phyloP scores from a whole-genome alignment of 31 red algal species.

The Odonthalia washingtoniensis region DNA sequence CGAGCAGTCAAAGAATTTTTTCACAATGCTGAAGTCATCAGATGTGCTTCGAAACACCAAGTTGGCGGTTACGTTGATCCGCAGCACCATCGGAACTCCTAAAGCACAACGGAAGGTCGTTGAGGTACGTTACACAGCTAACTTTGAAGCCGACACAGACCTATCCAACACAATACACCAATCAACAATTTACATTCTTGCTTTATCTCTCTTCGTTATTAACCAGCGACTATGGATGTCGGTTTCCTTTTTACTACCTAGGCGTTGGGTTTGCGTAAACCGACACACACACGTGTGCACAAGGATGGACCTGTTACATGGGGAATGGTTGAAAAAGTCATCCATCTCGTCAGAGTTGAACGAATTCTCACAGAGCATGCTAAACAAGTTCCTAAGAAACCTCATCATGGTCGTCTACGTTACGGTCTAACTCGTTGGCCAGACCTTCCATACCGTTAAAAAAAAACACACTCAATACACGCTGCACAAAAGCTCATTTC shows the following conservation, averaged over 20 bases:
- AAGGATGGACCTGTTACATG: constrained; percentile 63
- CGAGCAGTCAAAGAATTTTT: neutral
- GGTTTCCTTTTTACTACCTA: constrained; percentile 1
- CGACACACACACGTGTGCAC: constrained; percentile 51
- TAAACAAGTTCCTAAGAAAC: neutral
- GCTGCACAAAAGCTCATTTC: too few relatives aligned
- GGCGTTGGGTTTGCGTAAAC: constrained; percentile 52
- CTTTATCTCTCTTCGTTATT: too few relatives aligned
- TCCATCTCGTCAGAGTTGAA: constrained; percentile 63
- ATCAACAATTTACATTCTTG: too few relatives aligned
- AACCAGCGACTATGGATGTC: too few relatives aligned
- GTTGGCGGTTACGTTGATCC: constrained; percentile 64
- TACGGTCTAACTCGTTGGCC: neutral
- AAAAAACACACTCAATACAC: too few relatives aligned
- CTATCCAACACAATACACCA: too few relatives aligned
- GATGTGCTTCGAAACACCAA: constrained; percentile 56
- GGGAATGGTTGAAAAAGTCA: constrained; percentile 64
- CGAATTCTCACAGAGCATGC: constrained; percentile 33
- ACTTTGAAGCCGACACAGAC: too few relatives aligned
- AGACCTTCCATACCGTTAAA: neutral
- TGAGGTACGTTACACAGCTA: constrained; percentile 39
- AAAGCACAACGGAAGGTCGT: constrained; percentile 51
- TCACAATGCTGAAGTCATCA: constrained; percentile 11
- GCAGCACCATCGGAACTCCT: constrained; percentile 65
- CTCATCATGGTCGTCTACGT: neutral